Evolutionary conservation across 257 asterid genomes (phyloP), one percentile per base, ranked within the genome.

Genomic region (Eucommia ulmoides): DNA sequence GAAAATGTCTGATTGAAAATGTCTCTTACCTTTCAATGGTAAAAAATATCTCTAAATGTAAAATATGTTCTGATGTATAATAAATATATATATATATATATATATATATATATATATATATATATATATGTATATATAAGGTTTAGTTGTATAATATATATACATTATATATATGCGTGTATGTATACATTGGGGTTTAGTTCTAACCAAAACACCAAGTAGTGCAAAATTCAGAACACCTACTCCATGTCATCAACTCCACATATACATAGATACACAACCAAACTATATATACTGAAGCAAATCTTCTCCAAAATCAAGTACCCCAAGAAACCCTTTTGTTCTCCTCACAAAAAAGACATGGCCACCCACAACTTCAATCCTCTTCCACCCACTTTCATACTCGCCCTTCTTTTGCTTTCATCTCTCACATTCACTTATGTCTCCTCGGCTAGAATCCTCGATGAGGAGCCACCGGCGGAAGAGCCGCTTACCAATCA

Each of bases 191-290:
- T n/a, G n/a, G n/a, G n/a, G n/a, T n/a, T n/a, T n/a, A 5, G 45
- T 3, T 38, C 20, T 42, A 42, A 42, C 48, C 48, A 42, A 42
- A 1, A 42, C 48, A 42, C 15, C 15, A 42, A 42, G 15, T 16
- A 9, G n/a, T 6, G 48, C 20, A 16, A 42, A 42, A 10, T n/a
- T n/a, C 2, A 10, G 19, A 16, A 21, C 20, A 15, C 48, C 48
- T 6, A 18, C 48, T 42, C 20, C 48, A 42, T 42, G 3, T 42
- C 48, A 42, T 42, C 48, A 42, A 42, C 48, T 16, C 48, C 20
- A 6, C 19, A 15, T 2, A 42, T 42, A 42, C 6, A 42, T 16
- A 42, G 5, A 42, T 42, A 6, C 2, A 42, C 2, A 42, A 10
- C 15, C 48, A 42, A 42, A 1, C 15, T 18, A 16, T 8, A 3